Evolutionary conservation across 2,329 filamentous ascomycete genomes (phyloP).

Genomic region (Aspergillus flavus): DNA sequence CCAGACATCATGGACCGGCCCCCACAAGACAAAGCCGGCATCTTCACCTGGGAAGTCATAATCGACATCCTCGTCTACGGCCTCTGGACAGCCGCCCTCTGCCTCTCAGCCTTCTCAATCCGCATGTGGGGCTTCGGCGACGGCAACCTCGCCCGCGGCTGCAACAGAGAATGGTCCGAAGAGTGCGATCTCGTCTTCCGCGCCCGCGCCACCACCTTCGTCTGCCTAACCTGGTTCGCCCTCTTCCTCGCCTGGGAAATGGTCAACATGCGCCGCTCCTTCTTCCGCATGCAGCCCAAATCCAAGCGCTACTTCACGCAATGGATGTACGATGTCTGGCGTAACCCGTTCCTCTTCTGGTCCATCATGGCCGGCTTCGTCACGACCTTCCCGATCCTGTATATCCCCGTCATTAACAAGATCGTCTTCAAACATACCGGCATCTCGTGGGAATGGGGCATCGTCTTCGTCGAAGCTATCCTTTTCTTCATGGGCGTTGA

Average conservation of each 20-base stretch:
- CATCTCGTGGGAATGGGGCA: constrained; percentile 68
- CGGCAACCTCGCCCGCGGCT: constrained; percentile 58
- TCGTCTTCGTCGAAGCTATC: constrained; percentile 61
- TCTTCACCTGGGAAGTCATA: constrained; percentile 75
- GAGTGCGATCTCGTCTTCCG: constrained; percentile 65
- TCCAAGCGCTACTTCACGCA: constrained; percentile 63
- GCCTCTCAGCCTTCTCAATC: constrained; percentile 61
- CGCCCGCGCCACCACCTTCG: constrained; percentile 70
- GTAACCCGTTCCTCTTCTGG: constrained; percentile 73
- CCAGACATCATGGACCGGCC: constrained; percentile 76
- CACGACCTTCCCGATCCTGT: constrained; percentile 60
- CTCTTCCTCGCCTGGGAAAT: constrained; percentile 79
- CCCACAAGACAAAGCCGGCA: constrained; percentile 68
- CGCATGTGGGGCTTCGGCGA: constrained; percentile 63
- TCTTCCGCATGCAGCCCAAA: constrained; percentile 71
- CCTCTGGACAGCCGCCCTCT: constrained; percentile 70
- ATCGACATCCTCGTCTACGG: constrained; percentile 78
- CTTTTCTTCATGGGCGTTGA: constrained; percentile 66
- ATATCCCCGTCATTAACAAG: constrained; percentile 67
- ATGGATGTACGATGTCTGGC: constrained; percentile 67
- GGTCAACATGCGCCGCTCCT: constrained; percentile 68
- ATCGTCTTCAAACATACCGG: constrained; percentile 65
- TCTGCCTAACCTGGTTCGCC: constrained; percentile 72
- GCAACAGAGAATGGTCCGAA: constrained; percentile 59
- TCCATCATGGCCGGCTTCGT: constrained; percentile 58